Evolutionary conservation across 371 early-diverging fungal genomes (phyloP), one percentile per base, ranked within the genome.

Genomic region (Rhizopus delemar): DNA sequence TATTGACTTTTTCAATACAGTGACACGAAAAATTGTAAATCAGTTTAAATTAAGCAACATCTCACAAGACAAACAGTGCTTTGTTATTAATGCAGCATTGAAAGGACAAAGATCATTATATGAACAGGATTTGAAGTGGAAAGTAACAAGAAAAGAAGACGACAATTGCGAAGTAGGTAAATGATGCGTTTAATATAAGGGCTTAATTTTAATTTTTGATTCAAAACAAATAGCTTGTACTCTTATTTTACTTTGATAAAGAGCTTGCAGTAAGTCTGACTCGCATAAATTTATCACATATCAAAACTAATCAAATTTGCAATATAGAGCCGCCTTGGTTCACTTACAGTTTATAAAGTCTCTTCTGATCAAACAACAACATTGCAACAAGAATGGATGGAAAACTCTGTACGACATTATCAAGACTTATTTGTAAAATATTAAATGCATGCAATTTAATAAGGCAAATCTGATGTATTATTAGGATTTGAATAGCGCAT

Each of bases 401-500:
- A 48, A 48, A 22, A 48, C 28, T 48, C 48, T 29, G 48, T 48
- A 8, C 29, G 15, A 29, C 48, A 15, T 29, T 48, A 29, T 28
- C 48, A 29, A 48, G 48, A 48, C 15, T 28, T 48, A 29, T 48
- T 29, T 48, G 48, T 48, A 48, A 48, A 29, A 29, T 11, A 15
- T n/a, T 3, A 8, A 29, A 29, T 29, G 39, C 11, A 5, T 11
- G 8, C 12, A 29, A 48, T 48, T 4, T 29, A 48, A 28, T n/a
- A 29, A 48, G 16, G 29, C 29, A 48, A 22, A 22, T 22, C 12
- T 48, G 41, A 36, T 39, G 6, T 5, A 5, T 49, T 7, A 48
- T 61, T 36, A 61, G 31, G 62, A 61, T 36, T 22, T 61, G 41
- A 61, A 50, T 35, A 49, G 41, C 11, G 39, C 53, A 43, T 35